Base-by-base conservation (phyloP, 2,329 filamentous ascomycete species). In the Trichoderma sp. region DNA sequence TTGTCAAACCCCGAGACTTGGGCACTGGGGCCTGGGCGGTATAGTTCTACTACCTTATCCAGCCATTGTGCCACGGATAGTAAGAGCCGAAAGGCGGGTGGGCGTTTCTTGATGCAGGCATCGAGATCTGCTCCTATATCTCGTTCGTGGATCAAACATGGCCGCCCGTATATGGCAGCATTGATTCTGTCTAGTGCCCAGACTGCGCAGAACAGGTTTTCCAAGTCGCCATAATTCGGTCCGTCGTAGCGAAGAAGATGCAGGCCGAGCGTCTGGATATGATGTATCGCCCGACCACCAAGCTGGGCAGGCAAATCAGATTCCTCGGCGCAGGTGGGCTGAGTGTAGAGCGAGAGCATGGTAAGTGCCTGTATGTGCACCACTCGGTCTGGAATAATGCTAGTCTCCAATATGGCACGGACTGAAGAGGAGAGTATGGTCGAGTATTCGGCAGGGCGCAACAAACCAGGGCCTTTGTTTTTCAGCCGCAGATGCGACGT, bases 111-210 rank as follows among this genome's bases (percentile, higher is more conserved):
- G 59, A 88, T 84, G 64, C 84, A 85, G 0, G 81, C 79, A 0
- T 85, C 82, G 0, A 88, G 70, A 68, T 86, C 81, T 64, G 83
- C 84, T 7, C 86, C 85, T 32, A 88, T 81, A 71, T 90, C 88
- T 59, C 85, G 79, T 71, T 89, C 86, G 71, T 90, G 87, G 68
- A 90, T 84, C 28, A 89, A 75, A 56, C 86, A 84, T 0, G 88
- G 86, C 1, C 88, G 81, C 6, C 87, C 88, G 68, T 89, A 86
- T n/a, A 88, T 82, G 0, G 87, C 85, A 0, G 86, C 83, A 59
- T 86, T 86, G 54, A 90, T 81, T 16, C 86, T 81, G 73, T 90
- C 88, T 1, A 90, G 75, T 0, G 87, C 87, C 87, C 87, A 90
- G 0, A 88, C 79, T 7, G 84, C 86, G 72, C 86, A 89, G 55